phyloP scores from a whole-genome alignment of 306 rosid species.

The Ormosia emarginata region DNA sequence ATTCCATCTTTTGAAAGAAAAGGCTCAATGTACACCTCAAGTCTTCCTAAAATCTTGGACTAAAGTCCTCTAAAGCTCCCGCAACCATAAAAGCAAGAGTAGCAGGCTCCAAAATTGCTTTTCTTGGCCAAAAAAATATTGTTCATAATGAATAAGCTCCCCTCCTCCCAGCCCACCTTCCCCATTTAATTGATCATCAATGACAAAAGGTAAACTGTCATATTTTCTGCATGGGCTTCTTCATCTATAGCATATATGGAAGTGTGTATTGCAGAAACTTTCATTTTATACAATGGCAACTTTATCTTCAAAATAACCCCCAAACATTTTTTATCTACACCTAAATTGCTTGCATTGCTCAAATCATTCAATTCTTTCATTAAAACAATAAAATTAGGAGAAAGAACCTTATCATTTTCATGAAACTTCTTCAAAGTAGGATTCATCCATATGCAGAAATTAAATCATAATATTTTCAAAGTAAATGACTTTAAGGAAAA shows the following conservation, averaged over 20 bases:
- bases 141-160: not conserved
- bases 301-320: not conserved
- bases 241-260: not conserved
- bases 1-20: constrained; percentile 9
- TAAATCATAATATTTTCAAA: not conserved
- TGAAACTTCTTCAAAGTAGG: not conserved
- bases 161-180: not conserved
- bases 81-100: not conserved
- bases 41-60: not conserved
- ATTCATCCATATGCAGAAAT: not conserved
- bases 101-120: not conserved
- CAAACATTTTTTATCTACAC: not conserved
- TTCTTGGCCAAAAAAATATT: not conserved
- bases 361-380: not conserved
- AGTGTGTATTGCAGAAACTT: not conserved
- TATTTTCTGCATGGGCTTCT: not conserved
- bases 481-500: not conserved
- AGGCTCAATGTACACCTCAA: not conserved
- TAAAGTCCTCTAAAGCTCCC: not conserved
- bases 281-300: not conserved
- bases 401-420: not conserved
- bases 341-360: not conserved
- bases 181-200: not conserved
- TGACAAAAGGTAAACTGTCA: not conserved
- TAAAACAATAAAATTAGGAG: not conserved